phyloP scores from a whole-genome alignment of 768 basidiomycete genomes.

The Holtermanniella nyarrowii region DNA sequence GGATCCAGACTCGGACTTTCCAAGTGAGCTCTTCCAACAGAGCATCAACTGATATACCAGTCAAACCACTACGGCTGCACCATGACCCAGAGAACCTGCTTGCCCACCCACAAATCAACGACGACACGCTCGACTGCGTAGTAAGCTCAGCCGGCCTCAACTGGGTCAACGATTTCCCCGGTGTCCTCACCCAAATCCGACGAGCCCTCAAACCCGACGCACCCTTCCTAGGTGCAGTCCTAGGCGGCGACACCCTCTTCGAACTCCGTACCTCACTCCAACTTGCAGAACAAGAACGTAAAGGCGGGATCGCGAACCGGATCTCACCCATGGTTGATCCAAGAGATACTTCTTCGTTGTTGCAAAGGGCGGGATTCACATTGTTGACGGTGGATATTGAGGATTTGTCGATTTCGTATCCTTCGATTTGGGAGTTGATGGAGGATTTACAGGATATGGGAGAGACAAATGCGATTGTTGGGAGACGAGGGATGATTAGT shows the following conservation, averaged over 20 bases:
- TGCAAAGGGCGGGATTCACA: conserved; percentile 85
- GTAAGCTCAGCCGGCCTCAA: conserved; percentile 86
- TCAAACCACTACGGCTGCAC: conserved; percentile 63
- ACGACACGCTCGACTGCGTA: conserved; percentile 76
- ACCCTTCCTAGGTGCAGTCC: conserved; percentile 84
- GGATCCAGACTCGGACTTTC: conserved; percentile 68
- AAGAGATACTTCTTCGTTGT: conserved; percentile 81
- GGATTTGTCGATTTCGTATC: conserved; percentile 81
- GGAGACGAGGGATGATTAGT: conserved; percentile 60
- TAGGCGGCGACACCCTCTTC: conserved; percentile 92
- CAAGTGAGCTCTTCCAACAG: conserved; percentile 47
- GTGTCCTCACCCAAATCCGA: conserved; percentile 78
- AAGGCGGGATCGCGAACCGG: conserved; percentile 93
- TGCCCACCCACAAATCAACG: conserved; percentile 48
- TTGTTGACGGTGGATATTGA: conserved; percentile 91
- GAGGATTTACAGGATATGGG: conserved; percentile 95
- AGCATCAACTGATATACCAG: conserved; percentile 43
- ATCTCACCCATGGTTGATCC: conserved; percentile 98
- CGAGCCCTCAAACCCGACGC: conserved; percentile 81
- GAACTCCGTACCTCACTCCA: conserved; percentile 91
- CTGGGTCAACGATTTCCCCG: conserved; percentile 96
- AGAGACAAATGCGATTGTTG: conserved; percentile 81
- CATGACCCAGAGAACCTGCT: conserved; percentile 77
- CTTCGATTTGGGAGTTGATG: conserved; percentile 90
- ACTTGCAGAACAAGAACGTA: conserved; percentile 81